Conservation (phyloP, 1,284 basidiomycete species). For the Ustilago bromivora region DNA sequence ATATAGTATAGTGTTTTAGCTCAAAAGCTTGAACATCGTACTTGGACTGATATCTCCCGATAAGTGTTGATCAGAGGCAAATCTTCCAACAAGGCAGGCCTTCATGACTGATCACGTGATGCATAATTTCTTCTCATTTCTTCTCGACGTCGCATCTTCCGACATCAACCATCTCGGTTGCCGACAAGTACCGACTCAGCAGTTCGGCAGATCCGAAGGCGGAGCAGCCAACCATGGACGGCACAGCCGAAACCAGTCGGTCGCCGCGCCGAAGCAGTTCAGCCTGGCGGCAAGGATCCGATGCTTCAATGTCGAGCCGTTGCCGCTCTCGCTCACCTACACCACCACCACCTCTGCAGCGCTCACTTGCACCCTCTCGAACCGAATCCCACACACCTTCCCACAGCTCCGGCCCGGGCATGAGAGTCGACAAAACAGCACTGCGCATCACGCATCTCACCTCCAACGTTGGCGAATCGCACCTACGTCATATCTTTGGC, state of each 20-base stretch:
- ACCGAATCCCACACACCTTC: background rate
- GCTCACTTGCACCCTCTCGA: conserved; percentile 8
- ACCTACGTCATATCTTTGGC: conserved; percentile 50
- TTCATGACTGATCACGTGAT: background rate
- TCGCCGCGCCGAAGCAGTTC: background rate
- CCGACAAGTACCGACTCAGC: background rate
- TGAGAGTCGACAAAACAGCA: conserved; percentile 18
- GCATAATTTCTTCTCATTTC: background rate
- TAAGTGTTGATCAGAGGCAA: too few relatives aligned
- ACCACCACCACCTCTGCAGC: background rate
- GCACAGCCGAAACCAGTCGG: conserved; percentile 15
- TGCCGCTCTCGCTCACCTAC: background rate
- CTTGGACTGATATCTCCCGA: too few relatives aligned
- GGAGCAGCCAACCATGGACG: conserved; percentile 11
- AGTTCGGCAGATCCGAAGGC: background rate
- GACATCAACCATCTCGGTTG: background rate
- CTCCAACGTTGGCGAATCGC: conserved; percentile 37
- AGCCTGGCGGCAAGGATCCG: background rate
- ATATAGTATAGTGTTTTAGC: too few relatives aligned
- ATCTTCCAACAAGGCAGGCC: too few relatives aligned
- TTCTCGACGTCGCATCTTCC: background rate
- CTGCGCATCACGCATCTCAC: conserved; percentile 40
- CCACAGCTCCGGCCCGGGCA: background rate
- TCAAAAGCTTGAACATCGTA: too few relatives aligned
- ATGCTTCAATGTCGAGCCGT: background rate